Evolutionary conservation across 108 stramenopile species (phyloP).

Genomic region (Licmophora abbreviata): DNA sequence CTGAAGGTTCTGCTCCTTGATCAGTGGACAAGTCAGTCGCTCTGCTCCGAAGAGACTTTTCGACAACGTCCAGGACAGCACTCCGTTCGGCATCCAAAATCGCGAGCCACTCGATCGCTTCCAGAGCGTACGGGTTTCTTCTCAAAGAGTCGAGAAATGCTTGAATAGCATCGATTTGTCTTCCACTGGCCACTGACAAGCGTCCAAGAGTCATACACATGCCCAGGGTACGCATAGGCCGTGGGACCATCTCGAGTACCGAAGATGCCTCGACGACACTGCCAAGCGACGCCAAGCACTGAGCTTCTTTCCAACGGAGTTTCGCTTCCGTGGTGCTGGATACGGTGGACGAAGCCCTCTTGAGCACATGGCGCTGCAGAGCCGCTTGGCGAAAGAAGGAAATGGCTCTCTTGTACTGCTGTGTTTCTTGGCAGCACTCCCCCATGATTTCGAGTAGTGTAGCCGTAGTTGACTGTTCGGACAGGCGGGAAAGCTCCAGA

Average conservation of each 20-base stretch:
- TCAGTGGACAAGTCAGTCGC: constrained; percentile 1
- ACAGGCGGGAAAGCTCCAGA: constrained; percentile 39
- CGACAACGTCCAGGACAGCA: constrained; percentile 29
- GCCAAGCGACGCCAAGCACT: constrained; percentile 51
- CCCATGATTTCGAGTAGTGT: constrained; percentile 49
- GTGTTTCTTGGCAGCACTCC: constrained; percentile 46
- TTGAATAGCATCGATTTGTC: constrained; percentile 38
- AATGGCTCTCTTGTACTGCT: constrained; percentile 50
- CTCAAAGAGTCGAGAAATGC: constrained; percentile 45
- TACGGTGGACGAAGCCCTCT: background rate
- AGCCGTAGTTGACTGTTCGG: constrained; percentile 14
- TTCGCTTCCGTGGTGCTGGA: constrained; percentile 17
- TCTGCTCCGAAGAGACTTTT: constrained; percentile 17
- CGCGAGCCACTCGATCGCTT: constrained; percentile 52
- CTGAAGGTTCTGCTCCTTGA: background rate
- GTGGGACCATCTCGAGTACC: constrained; percentile 58
- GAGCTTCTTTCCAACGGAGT: constrained; percentile 69
- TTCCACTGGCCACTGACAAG: constrained; percentile 39
- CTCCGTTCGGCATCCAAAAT: constrained; percentile 32
- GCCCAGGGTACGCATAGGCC: constrained; percentile 27
- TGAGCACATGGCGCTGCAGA: constrained; percentile 3
- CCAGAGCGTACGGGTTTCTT: constrained; percentile 59
- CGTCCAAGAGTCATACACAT: constrained; percentile 65
- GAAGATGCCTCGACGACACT: constrained; percentile 58
- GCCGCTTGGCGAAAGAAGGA: constrained; percentile 42